Evolutionary conservation across 768 basidiomycete species (phyloP), one percentile per base, ranked within the genome.

Genomic region (Suillus alpinus): DNA sequence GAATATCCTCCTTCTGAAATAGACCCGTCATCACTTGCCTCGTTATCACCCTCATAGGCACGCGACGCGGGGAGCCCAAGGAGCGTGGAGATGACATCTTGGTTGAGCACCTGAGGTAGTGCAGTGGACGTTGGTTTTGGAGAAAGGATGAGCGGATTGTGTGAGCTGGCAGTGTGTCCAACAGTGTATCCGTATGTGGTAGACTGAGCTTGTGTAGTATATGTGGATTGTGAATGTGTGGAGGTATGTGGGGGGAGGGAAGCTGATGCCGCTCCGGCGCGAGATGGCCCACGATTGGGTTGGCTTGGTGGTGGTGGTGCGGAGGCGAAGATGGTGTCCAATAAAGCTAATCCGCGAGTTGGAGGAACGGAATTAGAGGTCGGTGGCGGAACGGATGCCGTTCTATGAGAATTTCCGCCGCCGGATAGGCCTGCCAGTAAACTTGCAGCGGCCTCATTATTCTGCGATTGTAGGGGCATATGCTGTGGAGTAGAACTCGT

Each of bases 311-410:
- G 67, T 26, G 71, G 71, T 16, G 72, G 74, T 6, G 85, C 90
- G 6, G 89, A 92, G 3, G 90, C 90, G 68, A 92, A 92, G 44
- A 92, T 89, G 13, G 83, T 80, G 64, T 88, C 79, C 16, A 92
- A 75, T 36, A 92, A 77, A 18, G 82, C 76, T 52, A 82, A 76
- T 6, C 89, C 87, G n/a, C 82, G 81, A 41, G 73, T 67, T 26
- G 75, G 70, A 44, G 70, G 60, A 39, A 63, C 57, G 59, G 55
- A 56, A 58, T 68, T 52, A 6, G 76, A 64, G 32, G 76, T 73
- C 43, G 73, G 67, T 6, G 57, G 57, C 18, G 70, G 69, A 20
- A 66, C 65, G 56, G 73, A 67, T 62, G 63, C 73, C 40, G 71
- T 64, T 29, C 74, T 67, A 55, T 55, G 20, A 12, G 47, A n/a